Evolutionary conservation across 257 asterid genomes (phyloP), one percentile per base, ranked within the genome.

Genomic region (Solanum neorickii): DNA sequence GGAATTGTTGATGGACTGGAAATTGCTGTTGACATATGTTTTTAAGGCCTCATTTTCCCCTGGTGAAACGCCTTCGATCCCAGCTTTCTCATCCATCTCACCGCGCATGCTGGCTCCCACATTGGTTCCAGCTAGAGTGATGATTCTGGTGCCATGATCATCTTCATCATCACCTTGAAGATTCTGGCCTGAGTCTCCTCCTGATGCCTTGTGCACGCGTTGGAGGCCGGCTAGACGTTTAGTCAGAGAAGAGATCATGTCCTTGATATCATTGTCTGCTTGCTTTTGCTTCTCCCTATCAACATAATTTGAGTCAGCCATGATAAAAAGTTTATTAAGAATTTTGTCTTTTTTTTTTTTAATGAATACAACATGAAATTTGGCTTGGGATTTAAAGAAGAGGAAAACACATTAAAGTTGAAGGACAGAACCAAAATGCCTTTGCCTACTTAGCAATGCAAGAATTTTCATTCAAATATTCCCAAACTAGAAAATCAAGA

Each of bases 1-100:
- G 2, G 99, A 97, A 73, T 97, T 97, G 94, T 96, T 97, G 89
- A 96, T 86, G 73, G 99, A 95, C 77, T 97, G 99, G 87, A 96
- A 96, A 88, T 97, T 97, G 93, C 97, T 97, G 86, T 96, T 97
- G 42, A 95, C 95, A 12, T 90, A 96, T 3, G 98, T 91, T 33
- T 92, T 88, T 33, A 92, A 33, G 80, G 93, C 94, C 10, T 95
- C 98, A 12, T 90, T 49, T 39, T 92, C 96, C 6, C 88, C 93
- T 27, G 62, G 85, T 83, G 88, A 39, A 47, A 66, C 25, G 3
- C 87, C 93, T 16, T 86, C 93, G 0, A 49, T 87, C 60, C 52
- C 87, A 1, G 87, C 16, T 76, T 91, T 94, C 86, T 90, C 90
- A 10, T 93, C 97, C 83, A 83, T 59, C 65, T 93, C 98, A 0